Evolutionary conservation across 768 basidiomycete species (phyloP), one percentile per base, ranked within the genome.

Genomic region (Calvatia gigantea): DNA sequence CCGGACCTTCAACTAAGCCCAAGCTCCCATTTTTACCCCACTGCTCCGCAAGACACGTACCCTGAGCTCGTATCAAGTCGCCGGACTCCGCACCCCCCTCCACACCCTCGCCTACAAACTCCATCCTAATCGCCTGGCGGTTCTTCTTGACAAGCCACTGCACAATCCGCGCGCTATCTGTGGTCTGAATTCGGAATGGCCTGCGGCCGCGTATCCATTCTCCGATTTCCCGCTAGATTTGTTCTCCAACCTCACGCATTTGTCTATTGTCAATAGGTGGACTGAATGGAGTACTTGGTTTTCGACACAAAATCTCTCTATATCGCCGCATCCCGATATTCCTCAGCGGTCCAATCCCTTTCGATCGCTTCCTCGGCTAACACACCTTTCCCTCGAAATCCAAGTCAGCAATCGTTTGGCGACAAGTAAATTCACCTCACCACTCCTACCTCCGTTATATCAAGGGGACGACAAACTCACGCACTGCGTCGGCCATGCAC

Each of bases 251-350:
- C 63, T 75, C 12, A 75, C 74, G 0, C 74, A 75, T 55, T 66
- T 77, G 11, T 69, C 71, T 1, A 65, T 77, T 27, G 62, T 70
- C 15, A 74, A 76, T 56, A 66, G 63, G 57, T 77, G 75, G 75
- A 71, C 75, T 35, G 73, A 76, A 7, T 77, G 75, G 75, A 68
- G 67, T 4, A 59, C 66, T 1, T 77, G 74, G 73, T 57, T 64
- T 2, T 69, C 64, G n/a, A 41, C 46, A n/a, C 32, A 52, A 37
- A 57, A 60, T 11, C 33, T 25, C 15, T 9, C 39, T 31, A 29
- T 37, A 8, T 38, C 35, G n/a, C 35, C 65, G 65, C 44, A 63
- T 63, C 2, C 52, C 61, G 2, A 57, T 73, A 23, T 69, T 67
- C 11, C 60, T 58, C 32, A 44, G 19, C 19, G 42, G 14, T 68